Evolutionary conservation across 345 rosid species (phyloP), one percentile per base, ranked within the genome.

Genomic region (Dimocarpus longan): DNA sequence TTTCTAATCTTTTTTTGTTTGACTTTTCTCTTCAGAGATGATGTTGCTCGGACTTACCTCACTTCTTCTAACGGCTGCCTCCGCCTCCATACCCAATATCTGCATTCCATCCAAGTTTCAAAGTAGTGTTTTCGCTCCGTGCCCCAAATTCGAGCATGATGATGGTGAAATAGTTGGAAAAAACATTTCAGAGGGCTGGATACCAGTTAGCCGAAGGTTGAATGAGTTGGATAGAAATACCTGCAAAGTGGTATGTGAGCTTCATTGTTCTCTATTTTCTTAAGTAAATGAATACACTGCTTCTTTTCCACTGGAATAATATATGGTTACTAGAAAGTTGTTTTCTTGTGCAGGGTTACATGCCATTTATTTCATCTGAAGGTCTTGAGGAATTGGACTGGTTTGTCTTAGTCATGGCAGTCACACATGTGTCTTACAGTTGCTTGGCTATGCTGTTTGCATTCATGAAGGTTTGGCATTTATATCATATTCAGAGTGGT

Each of bases 31-130:
- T 79, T 68, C 90, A 96, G 98, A 96, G 89, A 83, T 96, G 91
- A 96, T 93, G 99, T 89, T 96, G 84, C 99, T 94, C 68, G 98
- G 98, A 32, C 93, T 95, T 88, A 95, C 93, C 74, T 95, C 99
- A 80, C 97, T 95, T 77, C 88, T 95, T 78, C 87, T 95, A 39
- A 89, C 97, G 54, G 98, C 99, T 57, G 88, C 93, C 52, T 95
- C 99, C 3, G 86, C 90, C 79, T 69, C 84, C 22, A 95, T 95
- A 84, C 87, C 99, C 75, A 89, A 88, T 83, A 90, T 92, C 21
- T 95, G 99, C 82, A 89, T 95, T 54, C 91, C 97, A 19, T 91
- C 98, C n/a, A 91, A 91, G 84, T 93, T 89, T 85, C 93, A 95
- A 81, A 86, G 82, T 44, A 81, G 87, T 62, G 78, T 86, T 81